Conservation (phyloP, 2,329 filamentous ascomycete genomes). For the Diaporthe ilicicola region DNA sequence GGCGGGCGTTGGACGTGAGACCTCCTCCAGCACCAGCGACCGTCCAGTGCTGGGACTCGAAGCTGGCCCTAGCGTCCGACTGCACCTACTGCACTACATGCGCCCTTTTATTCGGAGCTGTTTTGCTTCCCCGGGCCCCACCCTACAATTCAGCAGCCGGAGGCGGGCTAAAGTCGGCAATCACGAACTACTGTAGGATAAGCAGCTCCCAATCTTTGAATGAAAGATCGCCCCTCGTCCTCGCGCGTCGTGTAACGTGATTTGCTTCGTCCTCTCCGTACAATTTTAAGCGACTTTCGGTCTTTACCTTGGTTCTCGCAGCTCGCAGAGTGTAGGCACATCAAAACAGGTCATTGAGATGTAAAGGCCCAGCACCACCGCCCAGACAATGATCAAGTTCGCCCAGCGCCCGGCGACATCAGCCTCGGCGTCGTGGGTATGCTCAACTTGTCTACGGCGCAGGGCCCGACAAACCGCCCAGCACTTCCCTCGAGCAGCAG, state of each 20-base stretch:
- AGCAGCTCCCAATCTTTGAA: background rate
- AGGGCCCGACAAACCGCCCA: conserved; percentile 43
- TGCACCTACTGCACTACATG: too few relatives aligned
- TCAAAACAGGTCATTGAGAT: conserved; percentile 2
- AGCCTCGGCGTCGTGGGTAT: conserved; percentile 61
- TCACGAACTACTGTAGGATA: background rate
- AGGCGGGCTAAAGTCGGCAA: conserved; percentile 28
- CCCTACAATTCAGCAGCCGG: background rate
- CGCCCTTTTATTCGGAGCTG: too few relatives aligned
- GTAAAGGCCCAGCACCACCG: background rate
- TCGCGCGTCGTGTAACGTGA: background rate
- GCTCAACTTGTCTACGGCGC: conserved; percentile 62
- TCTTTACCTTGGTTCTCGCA: background rate
- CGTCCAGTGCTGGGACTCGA: too few relatives aligned
- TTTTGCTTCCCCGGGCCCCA: too few relatives aligned
- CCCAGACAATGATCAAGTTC: conserved; percentile 47
- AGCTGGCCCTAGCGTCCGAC: too few relatives aligned
- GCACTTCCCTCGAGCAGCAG: conserved; percentile 32
- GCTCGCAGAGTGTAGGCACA: background rate
- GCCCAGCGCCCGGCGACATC: conserved; percentile 49
- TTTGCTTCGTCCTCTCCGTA: background rate
- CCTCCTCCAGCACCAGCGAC: too few relatives aligned
- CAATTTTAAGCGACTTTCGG: background rate
- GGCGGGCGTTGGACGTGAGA: too few relatives aligned
- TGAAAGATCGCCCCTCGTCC: conserved; percentile 2